Percentiles rank a stretch among this genome's conserved stretches.
Evolutionary conservation across 495 filamentous ascomycete species (phyloP).

Genomic region (Aspergillus incahuasiensis): DNA sequence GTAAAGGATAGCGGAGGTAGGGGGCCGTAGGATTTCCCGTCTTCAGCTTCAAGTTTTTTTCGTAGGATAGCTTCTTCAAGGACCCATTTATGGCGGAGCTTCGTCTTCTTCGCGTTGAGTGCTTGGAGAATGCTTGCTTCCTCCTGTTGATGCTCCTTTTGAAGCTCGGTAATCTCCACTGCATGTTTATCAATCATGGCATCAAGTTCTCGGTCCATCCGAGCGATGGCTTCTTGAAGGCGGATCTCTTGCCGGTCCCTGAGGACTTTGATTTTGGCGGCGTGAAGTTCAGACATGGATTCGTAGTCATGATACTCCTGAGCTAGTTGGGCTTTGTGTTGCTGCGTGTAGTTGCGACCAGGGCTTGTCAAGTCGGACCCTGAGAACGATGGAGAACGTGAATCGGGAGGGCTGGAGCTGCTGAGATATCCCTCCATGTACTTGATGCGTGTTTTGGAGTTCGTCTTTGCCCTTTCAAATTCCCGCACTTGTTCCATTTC

Average conservation of each 20-base stretch:
- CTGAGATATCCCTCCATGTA: slow-evolving; percentile 78
- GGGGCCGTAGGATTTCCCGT: slow-evolving; percentile 45
- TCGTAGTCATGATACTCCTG: slow-evolving; percentile 67
- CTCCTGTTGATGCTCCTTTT: slow-evolving; percentile 47
- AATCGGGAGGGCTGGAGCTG: slow-evolving; percentile 45
- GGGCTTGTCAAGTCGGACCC: slow-evolving; percentile 20
- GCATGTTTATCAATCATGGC: slow-evolving; percentile 47
- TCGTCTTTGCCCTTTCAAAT: slow-evolving; percentile 54
- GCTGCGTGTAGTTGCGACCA: slow-evolving; percentile 31
- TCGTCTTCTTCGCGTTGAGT: slow-evolving; percentile 47
- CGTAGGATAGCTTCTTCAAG: slow-evolving; percentile 61
- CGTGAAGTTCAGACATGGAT: slow-evolving; percentile 65
- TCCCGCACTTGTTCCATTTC: slow-evolving; percentile 60
- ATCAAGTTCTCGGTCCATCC: slow-evolving; percentile 61
- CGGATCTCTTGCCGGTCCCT: slow-evolving; percentile 69
- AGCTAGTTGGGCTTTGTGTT: slow-evolving; percentile 54
- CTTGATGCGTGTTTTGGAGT: slow-evolving; percentile 63
- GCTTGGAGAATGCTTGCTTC: slow-evolving; percentile 44
- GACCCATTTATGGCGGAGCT: slow-evolving; percentile 54
- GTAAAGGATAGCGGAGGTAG: slow-evolving; percentile 40
- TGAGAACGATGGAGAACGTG: slow-evolving; percentile 24
- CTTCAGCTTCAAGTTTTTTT: slow-evolving; percentile 50
- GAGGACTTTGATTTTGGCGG: slow-evolving; percentile 72
- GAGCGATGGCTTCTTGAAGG: slow-evolving; percentile 58
- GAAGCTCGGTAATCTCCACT: slow-evolving; percentile 52